Percentiles rank a stretch among this genome's conserved stretches.
Conservation (phyloP, 257 asterid species). For the Solanum virginianum region DNA sequence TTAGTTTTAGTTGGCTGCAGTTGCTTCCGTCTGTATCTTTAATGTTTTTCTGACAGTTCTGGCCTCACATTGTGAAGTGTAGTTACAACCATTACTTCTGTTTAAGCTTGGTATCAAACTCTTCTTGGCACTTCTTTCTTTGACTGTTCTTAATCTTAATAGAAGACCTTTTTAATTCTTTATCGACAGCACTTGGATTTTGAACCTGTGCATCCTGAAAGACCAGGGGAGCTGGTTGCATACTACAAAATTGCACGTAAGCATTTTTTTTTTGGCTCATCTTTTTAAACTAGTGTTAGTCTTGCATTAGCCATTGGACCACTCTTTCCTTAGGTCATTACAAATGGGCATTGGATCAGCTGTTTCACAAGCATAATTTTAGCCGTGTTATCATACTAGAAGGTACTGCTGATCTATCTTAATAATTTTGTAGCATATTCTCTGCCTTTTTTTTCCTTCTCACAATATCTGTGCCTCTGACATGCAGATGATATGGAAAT, state of each 20-base stretch:
- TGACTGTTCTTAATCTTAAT: not conserved
- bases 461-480: slow-evolving; percentile 2
- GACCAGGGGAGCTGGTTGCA: slow-evolving; percentile 92
- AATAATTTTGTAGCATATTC: not conserved
- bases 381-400: slow-evolving; percentile 90
- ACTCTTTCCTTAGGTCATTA: slow-evolving; percentile 59
- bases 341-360: slow-evolving; percentile 96
- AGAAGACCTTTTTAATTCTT: not conserved
- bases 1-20: not conserved
- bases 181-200: slow-evolving; percentile 71
- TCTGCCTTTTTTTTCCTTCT: slow-evolving; percentile 16
- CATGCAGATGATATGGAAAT: slow-evolving; percentile 98
- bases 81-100: not conserved
- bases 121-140: not conserved
- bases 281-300: not conserved
- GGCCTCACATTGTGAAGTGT: not conserved
- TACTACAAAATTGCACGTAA: slow-evolving; percentile 98
- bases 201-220: slow-evolving; percentile 78
- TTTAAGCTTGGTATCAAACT: not conserved
- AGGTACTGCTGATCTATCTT: slow-evolving; percentile 38
- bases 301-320: not conserved
- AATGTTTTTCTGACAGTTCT: not conserved
- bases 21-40: not conserved
- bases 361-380: slow-evolving; percentile 80
- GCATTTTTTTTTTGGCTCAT: not conserved